phyloP scores from a whole-genome alignment of 345 rosid species.

The Sisymbrium altissimum region DNA sequence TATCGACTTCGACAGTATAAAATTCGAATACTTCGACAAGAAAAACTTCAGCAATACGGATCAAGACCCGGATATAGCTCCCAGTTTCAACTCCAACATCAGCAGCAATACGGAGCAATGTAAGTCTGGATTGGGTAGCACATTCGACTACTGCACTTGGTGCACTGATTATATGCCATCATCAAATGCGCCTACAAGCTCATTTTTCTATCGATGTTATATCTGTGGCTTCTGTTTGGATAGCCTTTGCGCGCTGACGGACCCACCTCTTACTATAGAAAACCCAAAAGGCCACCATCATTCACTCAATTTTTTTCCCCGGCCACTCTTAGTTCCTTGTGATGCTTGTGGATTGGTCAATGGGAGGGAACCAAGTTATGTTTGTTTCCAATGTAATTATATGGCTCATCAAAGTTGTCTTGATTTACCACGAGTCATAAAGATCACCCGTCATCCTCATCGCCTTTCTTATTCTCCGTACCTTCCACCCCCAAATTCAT shows the following conservation, averaged over 20 bases:
- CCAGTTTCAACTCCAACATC: too few species aligned
- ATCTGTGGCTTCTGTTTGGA: neutral
- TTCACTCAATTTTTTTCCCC: neutral
- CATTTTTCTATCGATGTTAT: too few species aligned
- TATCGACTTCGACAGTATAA: too few species aligned
- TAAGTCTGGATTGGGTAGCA: too few species aligned
- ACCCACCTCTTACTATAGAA: neutral
- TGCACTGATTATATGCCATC: too few species aligned
- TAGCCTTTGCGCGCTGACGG: neutral
- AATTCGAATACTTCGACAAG: too few species aligned
- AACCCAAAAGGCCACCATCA: neutral
- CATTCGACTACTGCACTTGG: too few species aligned
- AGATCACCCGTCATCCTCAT: conserved; percentile 8
- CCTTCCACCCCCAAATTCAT: neutral
- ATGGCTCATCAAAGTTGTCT: neutral
- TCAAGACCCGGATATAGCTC: too few species aligned
- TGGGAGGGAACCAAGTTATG: neutral
- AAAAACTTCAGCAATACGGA: too few species aligned
- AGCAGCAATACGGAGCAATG: too few species aligned
- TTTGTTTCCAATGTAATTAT: neutral
- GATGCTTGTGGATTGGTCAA: neutral
- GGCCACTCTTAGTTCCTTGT: neutral
- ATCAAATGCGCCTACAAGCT: too few species aligned
- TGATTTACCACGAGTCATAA: neutral
- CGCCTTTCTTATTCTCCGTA: conserved; percentile 1